Conservation (phyloP, 768 basidiomycete species). For the Gelatoporia subvermispora region DNA sequence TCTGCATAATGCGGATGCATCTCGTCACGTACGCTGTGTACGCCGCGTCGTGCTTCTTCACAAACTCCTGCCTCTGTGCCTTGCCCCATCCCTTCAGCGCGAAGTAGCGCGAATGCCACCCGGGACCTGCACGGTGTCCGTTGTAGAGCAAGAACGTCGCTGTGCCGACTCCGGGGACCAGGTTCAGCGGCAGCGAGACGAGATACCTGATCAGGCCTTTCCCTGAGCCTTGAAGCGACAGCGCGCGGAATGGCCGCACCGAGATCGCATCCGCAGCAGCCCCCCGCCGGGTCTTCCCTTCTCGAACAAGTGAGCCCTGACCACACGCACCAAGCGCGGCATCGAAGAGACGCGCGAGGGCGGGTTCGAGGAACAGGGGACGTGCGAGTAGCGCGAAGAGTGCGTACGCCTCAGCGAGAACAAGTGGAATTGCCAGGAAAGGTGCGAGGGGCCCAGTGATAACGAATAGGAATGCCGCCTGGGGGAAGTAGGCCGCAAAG, state of each 20-base stretch:
- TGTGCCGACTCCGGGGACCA: constrained; percentile 63
- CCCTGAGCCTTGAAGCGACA: constrained; percentile 23
- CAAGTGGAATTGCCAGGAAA: constrained; percentile 33
- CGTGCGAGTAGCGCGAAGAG: constrained; percentile 40
- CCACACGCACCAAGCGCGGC: constrained; percentile 37
- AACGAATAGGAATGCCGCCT: constrained; percentile 57
- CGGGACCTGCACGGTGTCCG: constrained; percentile 41
- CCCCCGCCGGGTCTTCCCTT: constrained; percentile 24
- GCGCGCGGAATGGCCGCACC: constrained; percentile 41
- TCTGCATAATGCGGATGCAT: neutral
- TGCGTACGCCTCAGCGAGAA: constrained; percentile 38
- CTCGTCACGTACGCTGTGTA: constrained; percentile 54
- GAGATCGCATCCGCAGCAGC: constrained; percentile 33
- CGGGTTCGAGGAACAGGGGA: constrained; percentile 39
- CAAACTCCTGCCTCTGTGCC: constrained; percentile 37
- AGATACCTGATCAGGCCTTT: constrained; percentile 53
- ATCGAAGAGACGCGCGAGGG: constrained; percentile 44
- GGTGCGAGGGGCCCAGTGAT: constrained; percentile 64
- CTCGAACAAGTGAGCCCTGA: constrained; percentile 33
- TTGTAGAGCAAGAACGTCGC: constrained; percentile 56
- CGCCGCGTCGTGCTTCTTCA: constrained; percentile 45
- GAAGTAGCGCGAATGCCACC: constrained; percentile 64
- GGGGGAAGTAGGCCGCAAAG: constrained; percentile 59
- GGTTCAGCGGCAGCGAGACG: constrained; percentile 61
- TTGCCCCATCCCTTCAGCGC: constrained; percentile 55